phyloP scores from a whole-genome alignment of 768 basidiomycete species.

The Auriculariales sp. region DNA sequence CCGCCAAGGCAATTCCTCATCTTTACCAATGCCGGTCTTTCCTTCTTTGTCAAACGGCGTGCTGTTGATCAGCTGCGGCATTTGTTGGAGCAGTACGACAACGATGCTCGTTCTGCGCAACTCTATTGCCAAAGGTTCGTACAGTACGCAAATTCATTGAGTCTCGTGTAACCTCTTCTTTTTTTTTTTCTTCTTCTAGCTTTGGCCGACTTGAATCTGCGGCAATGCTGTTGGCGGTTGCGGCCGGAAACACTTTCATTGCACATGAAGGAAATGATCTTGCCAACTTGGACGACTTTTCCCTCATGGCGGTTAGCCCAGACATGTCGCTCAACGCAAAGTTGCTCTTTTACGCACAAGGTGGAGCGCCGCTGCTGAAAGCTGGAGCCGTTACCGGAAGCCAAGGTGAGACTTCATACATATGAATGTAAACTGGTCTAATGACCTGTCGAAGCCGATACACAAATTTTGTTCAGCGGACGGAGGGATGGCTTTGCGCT shows the following conservation, averaged over 20 bases:
- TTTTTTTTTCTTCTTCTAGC: constrained; percentile 24
- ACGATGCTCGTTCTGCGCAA: constrained; percentile 22
- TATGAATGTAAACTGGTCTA: neutral
- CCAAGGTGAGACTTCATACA: neutral
- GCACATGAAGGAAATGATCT: constrained; percentile 18
- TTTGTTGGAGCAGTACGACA: constrained; percentile 69
- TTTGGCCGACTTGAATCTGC: constrained; percentile 88
- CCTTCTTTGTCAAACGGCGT: constrained; percentile 65
- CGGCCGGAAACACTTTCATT: constrained; percentile 71
- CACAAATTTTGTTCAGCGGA: constrained; percentile 70
- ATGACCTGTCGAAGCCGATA: constrained; percentile 22
- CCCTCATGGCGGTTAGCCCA: constrained; percentile 35
- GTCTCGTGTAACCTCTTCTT: neutral
- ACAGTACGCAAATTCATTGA: neutral
- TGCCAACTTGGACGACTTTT: neutral
- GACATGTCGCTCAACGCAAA: constrained; percentile 28
- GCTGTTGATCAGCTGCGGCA: constrained; percentile 75
- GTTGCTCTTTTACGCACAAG: constrained; percentile 14
- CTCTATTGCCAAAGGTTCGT: neutral
- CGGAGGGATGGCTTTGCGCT: constrained; percentile 78
- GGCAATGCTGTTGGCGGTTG: constrained; percentile 79
- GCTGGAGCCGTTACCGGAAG: constrained; percentile 2
- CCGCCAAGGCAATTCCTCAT: constrained; percentile 70
- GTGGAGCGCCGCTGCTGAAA: constrained; percentile 65
- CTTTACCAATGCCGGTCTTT: constrained; percentile 74